Evolutionary conservation across 2,329 filamentous ascomycete genomes (phyloP), one percentile per base, ranked within the genome.

Genomic region (Fusarium dlaminii): DNA sequence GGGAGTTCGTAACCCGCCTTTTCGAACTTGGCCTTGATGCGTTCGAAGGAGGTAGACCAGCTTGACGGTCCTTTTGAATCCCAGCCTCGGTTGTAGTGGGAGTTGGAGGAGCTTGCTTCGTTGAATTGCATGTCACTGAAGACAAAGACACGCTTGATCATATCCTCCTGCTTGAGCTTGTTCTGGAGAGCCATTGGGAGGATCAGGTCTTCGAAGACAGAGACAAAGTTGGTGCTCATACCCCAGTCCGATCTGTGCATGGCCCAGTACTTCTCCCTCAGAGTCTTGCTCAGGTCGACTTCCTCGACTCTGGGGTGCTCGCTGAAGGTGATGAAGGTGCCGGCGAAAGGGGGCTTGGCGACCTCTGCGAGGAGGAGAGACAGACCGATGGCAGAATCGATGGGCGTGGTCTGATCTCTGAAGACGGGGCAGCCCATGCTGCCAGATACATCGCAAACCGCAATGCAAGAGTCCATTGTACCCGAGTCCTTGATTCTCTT

Each of bases 71-170:
- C 18, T 57, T 55, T 39, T 18, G 15, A 27, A 18, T 4, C 15
- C 32, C 32, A 20, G 24, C 17, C 27, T 17, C 29, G 22, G 30
- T 18, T 29, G 7, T 22, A 37, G 13, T 6, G 39, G 69, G 61
- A 42, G 8, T 24, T 20, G 3, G 84, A 37, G 18, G 14, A 11
- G n/a, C 37, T 45, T 18, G 65, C 84, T 0, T 65, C 0, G 70
- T 91, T 79, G 75, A 91, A 91, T 49, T 90, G 88, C 89, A 91
- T 90, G 76, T 90, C 89, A 49, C 83, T 87, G 74, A 91, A 90
- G 39, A 91, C 86, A 74, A 91, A 90, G 22, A 91, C 77, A 8
- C 87, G 86, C 80, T 90, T 90, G 22, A 90, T 85, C 88, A 91
- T 91, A 43, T 91, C 85, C 61, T 89, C 87, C 43, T 83, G 85